A percentile compares a stretch with the other conserved stretches of the same genome.
Evolutionary conservation across 768 basidiomycete genomes (phyloP).

Genomic region (Auricularia sp.): DNA sequence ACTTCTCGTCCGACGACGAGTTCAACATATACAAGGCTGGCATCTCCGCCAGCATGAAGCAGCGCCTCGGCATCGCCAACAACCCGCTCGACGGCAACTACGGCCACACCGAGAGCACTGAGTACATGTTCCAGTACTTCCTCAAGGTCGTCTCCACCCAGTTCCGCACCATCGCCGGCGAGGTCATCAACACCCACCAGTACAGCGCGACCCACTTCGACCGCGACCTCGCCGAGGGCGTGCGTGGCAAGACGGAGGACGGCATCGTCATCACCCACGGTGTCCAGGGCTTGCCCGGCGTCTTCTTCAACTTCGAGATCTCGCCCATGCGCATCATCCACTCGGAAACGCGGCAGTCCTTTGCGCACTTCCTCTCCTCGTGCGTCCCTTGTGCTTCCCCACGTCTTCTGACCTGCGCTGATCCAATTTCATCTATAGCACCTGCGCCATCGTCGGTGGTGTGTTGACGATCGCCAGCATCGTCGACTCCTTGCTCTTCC

Average conservation of each 20-base stretch:
- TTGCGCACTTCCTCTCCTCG: slow-evolving; percentile 98
- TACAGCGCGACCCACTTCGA: slow-evolving; percentile 96
- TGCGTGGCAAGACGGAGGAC: slow-evolving; percentile 42
- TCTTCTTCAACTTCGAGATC: slow-evolving; percentile 92
- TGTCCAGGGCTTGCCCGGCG: slow-evolving; percentile 47
- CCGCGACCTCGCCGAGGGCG: slow-evolving; percentile 67
- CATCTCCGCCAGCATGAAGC: slow-evolving; percentile 51
- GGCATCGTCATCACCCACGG: slow-evolving; percentile 71
- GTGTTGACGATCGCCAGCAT: slow-evolving; percentile 90
- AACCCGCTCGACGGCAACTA: slow-evolving; percentile 69
- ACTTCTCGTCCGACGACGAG: slow-evolving; percentile 75
- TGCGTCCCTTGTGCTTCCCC: slow-evolving; percentile 30
- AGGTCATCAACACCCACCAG: slow-evolving; percentile 81
- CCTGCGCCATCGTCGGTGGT: slow-evolving; percentile 95
- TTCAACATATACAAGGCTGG: slow-evolving; percentile 59
- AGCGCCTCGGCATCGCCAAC: slow-evolving; percentile 56
- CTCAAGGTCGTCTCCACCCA: slow-evolving; percentile 96
- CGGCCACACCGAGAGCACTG: slow-evolving; percentile 61
- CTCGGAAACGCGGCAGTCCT: slow-evolving; percentile 81
- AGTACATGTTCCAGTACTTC: slow-evolving; percentile 99
- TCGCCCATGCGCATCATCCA: slow-evolving; percentile 93
- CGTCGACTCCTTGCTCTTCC: slow-evolving; percentile 79
- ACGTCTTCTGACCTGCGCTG: background rate
- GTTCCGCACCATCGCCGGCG: slow-evolving; percentile 74
- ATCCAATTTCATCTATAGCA: slow-evolving; percentile 36